Base-by-base conservation (phyloP, 2,329 filamentous ascomycete species). In the Trichoderma cornu-damae region DNA sequence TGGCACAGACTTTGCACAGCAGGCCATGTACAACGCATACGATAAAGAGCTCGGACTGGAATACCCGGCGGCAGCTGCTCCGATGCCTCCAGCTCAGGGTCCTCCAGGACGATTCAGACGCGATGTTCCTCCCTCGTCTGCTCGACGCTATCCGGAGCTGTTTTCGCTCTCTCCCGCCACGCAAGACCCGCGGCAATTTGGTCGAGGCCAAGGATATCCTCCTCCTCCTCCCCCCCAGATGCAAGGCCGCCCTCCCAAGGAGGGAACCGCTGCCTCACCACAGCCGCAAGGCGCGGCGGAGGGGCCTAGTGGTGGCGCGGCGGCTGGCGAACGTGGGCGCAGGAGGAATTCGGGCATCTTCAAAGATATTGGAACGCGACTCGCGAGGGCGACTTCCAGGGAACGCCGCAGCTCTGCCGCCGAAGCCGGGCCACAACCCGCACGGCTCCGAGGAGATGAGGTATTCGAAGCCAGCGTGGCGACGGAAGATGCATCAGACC, bases 21-120 rank as follows among this genome's bases (percentile, higher is more conserved):
- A 69, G 46, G 54, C 65, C 1, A 46, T 66, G 1, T 69, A 66
- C 40, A 74, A 71, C 53, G 76, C 72, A 7, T 76, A 76, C 40
- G 79, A 82, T 52, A 83, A 82, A 63, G 80, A 83, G 64, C 81
- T 75, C 0, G 79, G 76, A 1, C 61, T 71, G 20, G 22, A 62
- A 12, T 51, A 52, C 7, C 62, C 62, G 22, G 52, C 62, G 4
- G 16, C 42, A 24, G 52, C 62, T 3, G 16, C 42, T 8, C 60
- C 64, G 11, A 26, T 59, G 4, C 58, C 53, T 22, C 60, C 61
- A 2, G 55, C 51, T 61, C 57, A 61, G 48, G 58, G 46, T 24
- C 55, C 60, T 14, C 64, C 64, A 6, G 61, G 63, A n/a, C 63
- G 69, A 37, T 64, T 65, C 37, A 65, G 65, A 28, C 62, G 70